Evolutionary conservation across 2,329 filamentous ascomycete genomes (phyloP).

Genomic region (Colletotrichum eleusines): DNA sequence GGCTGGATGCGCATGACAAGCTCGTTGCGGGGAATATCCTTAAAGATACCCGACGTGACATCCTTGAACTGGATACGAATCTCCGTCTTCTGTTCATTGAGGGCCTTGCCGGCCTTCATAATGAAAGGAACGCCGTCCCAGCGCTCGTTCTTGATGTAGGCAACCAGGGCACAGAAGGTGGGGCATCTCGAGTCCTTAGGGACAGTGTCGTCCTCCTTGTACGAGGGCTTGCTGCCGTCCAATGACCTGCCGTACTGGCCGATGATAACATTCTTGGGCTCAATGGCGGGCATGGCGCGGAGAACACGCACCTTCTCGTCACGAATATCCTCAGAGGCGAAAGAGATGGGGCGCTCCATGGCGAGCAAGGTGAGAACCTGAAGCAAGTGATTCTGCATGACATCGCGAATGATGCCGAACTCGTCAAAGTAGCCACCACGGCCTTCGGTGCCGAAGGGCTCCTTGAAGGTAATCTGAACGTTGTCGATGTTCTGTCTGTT

Average conservation of each 20-base stretch:
- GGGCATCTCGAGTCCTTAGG: constrained; percentile 97
- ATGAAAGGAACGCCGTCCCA: constrained; percentile 99
- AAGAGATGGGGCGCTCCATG: constrained; percentile 98
- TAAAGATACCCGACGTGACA: constrained; percentile 99
- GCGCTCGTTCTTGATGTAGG: constrained; percentile 99
- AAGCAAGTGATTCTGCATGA: constrained; percentile 99
- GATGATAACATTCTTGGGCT: constrained; percentile 99
- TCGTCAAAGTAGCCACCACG: constrained; percentile 99
- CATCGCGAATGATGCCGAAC: constrained; percentile 98
- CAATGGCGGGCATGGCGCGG: constrained; percentile 91
- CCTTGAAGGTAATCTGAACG: constrained; percentile 99
- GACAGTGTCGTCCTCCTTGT: constrained; percentile 99
- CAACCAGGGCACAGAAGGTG: constrained; percentile 96
- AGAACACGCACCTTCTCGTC: constrained; percentile 99
- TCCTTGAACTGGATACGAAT: constrained; percentile 99
- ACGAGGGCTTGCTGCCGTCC: constrained; percentile 94
- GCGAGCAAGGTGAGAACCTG: constrained; percentile 96
- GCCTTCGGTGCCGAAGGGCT: constrained; percentile 98
- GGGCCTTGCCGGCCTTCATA: constrained; percentile 97
- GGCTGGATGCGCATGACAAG: constrained; percentile 99
- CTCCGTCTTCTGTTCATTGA: constrained; percentile 99
- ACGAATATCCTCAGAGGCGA: constrained; percentile 97
- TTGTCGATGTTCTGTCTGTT: constrained; percentile 99
- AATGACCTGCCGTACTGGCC: constrained; percentile 97
- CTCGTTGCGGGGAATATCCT: constrained; percentile 99